Evolutionary conservation across 2,329 filamentous ascomycete genomes (phyloP), one percentile per base, ranked within the genome.

Genomic region (Xylariaceae sp.): DNA sequence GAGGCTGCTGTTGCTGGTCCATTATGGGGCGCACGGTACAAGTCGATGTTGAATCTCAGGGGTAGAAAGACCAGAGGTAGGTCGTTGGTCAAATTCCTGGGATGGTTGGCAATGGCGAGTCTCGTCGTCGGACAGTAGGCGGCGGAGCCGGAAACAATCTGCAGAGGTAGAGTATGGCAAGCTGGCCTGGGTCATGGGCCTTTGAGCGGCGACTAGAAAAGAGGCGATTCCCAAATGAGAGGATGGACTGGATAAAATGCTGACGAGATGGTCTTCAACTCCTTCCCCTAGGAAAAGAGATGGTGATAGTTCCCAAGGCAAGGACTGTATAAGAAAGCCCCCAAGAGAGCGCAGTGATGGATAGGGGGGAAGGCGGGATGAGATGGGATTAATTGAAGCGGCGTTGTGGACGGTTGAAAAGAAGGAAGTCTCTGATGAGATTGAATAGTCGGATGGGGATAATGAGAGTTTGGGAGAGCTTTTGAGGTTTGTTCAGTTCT

Each of bases 1-100:
- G 67, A 57, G 67, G 68, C 59, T 67, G 68, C 55, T 69, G 66
- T 46, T 66, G 74, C 62, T 80, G 79, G 60, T 81, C 81, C 81
- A 85, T 85, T 62, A 52, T 63, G 70, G 65, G 29, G n/a, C n/a
- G n/a, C n/a, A n/a, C n/a, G n/a, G n/a, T n/a, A n/a, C n/a, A n/a
- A n/a, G n/a, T n/a, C n/a, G n/a, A n/a, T n/a, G n/a, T n/a, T n/a
- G n/a, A n/a, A n/a, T n/a, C n/a, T n/a, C n/a, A n/a, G n/a, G n/a
- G n/a, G n/a, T n/a, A n/a, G 8, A 43, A 39, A 47, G 51, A 45
- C 51, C 39, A 45, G 44, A 38, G 38, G 43, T 40, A 41, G 43
- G 47, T 50, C 44, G 38, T 42, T 37, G 38, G 46, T 45, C 19
- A 33, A 47, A 45, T 47, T 54, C 28, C 30, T 21, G 36, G 28